Conservation (phyloP, 352 stramenopile species). For the Globisporangium carolinianum region DNA sequence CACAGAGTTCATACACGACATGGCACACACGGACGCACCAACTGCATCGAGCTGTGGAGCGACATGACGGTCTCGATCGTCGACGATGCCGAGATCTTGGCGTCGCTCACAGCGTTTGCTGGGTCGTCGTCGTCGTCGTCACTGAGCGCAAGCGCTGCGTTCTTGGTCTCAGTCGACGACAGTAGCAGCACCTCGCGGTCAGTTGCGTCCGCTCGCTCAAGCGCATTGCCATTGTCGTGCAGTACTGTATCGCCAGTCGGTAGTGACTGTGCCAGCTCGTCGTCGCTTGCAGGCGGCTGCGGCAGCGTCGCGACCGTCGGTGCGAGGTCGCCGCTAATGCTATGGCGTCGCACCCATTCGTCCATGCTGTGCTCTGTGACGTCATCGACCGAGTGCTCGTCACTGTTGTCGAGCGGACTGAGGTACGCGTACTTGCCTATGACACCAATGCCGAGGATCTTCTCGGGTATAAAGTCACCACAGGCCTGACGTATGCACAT, state of each 20-base stretch:
- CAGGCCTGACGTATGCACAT: conserved; percentile 28
- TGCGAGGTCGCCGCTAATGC: conserved; percentile 17
- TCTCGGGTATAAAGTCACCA: conserved; percentile 84
- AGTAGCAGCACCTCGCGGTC: conserved; percentile 7
- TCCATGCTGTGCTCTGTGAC: conserved; percentile 48
- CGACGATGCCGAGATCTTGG: conserved; percentile 58
- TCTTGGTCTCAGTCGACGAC: conserved; percentile 15
- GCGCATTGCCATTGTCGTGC: no score
- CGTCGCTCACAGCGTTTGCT: conserved; percentile 26
- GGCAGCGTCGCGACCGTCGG: conserved; percentile 16
- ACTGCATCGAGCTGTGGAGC: conserved; percentile 54
- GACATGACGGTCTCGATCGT: conserved; percentile 72
- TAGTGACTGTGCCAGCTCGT: background rate
- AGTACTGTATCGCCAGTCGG: background rate
- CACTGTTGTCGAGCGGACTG: conserved; percentile 38
- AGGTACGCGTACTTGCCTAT: conserved; percentile 78
- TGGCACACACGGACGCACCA: conserved; percentile 28
- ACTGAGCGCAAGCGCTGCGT: conserved; percentile 3
- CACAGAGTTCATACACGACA: background rate
- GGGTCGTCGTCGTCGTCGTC: conserved; percentile 23
- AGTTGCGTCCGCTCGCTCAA: background rate
- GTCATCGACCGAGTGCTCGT: conserved; percentile 19
- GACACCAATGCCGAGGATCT: conserved; percentile 76
- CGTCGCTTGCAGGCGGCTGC: background rate
- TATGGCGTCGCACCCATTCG: conserved; percentile 41